phyloP scores from a whole-genome alignment of 345 rosid species.

The Gossypium mustelinum region DNA sequence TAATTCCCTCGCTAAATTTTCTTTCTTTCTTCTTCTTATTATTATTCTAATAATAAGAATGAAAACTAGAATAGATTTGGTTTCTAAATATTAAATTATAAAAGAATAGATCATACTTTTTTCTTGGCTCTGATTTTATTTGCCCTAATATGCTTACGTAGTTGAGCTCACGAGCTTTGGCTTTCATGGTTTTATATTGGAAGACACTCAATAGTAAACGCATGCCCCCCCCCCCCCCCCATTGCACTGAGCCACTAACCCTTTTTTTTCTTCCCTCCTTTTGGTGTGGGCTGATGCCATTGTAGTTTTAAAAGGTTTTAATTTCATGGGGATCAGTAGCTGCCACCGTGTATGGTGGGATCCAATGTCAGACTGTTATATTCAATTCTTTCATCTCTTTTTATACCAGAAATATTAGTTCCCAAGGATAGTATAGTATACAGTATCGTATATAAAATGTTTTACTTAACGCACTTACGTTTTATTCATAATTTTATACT shows the following conservation, averaged over 20 bases:
- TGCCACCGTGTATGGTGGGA: slow-evolving; percentile 7
- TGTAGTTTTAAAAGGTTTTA: not conserved
- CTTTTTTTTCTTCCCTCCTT: not conserved
- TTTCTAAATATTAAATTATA: not conserved
- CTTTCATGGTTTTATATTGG: slow-evolving; percentile 3
- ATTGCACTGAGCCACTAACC: not conserved
- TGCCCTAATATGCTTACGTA: slow-evolving; percentile 9
- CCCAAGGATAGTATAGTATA: no score
- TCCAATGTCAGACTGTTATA: not conserved
- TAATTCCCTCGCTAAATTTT: not conserved
- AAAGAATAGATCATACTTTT: not conserved
- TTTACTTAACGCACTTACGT: not conserved
- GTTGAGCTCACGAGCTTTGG: slow-evolving; percentile 4
- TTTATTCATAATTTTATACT: not conserved
- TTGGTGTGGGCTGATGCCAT: not conserved
- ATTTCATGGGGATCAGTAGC: not conserved
- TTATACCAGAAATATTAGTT: not conserved
- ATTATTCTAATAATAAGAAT: not conserved
- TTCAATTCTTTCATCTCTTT: not conserved
- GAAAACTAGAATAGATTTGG: not conserved
- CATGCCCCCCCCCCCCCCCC: not conserved
- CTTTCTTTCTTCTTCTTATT: not conserved
- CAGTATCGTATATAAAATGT: not conserved
- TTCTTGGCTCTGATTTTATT: not conserved
- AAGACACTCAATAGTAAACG: not conserved